Base-by-base conservation (phyloP, 495 filamentous ascomycete species). In the Chlorociboria aeruginascens region DNA sequence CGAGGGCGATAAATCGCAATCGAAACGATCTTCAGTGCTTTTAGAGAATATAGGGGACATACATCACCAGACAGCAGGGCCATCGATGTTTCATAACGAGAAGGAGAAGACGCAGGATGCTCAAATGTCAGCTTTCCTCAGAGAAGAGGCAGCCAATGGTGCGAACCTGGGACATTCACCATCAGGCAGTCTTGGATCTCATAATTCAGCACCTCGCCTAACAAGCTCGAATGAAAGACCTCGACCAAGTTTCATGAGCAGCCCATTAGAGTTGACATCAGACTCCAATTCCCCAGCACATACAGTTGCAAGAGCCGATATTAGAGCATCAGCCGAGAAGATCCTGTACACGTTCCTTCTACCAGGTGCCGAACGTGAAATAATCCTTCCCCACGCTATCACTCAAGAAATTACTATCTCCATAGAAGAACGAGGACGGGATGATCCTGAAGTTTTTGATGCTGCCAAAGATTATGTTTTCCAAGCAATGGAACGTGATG, bases 401-500 rank as follows among this genome's bases (percentile, higher is more conserved):
- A 78, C 88, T 4, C 73, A 82, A 28, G 77, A 85, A 6, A 86
- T 95, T 50, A 86, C 83, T 33, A 72, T 78, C 37, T 72, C 83
- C 12, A 88, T 99, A 46, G 92, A 99, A 62, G 82, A 90, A 46
- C 78, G 83, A 46, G 83, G 83, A 37, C 79, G 92, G 57, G 93
- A 96, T 54, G 92, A 99, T 60, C 92, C 92, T 1, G 92, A 97
- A 61, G 80, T 99, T 9, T 99, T 99, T 53, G 90, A 96, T 61
- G 81, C 83, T 2, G 92, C 92, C 25, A 97, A 97, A 65, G 93
- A 99, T 67, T 99, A 97, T 61, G 90, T 95, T 40, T 99, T 96
- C 65, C 93, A 97, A 61, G 92, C 92, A 3, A 99, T 99, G 93
- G 92, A 99, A 65, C 81, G 93, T 36, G 92, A 97, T 66, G 92